phyloP scores from a whole-genome alignment of 2,329 filamentous ascomycete genomes.

The Exutisphaerella laricina region DNA sequence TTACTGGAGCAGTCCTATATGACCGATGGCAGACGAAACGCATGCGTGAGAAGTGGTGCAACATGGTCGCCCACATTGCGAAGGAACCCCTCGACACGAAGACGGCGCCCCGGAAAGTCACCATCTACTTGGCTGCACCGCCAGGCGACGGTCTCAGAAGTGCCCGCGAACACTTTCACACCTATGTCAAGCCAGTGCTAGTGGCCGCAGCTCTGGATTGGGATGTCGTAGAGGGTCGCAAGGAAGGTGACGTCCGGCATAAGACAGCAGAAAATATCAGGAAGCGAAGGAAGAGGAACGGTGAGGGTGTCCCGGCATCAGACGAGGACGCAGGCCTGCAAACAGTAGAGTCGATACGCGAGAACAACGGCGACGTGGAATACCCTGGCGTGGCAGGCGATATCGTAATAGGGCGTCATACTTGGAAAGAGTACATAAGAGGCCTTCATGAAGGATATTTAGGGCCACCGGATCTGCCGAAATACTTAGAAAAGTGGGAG shows the following conservation, averaged over 20 bases:
- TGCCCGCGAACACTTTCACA: conserved; percentile 91
- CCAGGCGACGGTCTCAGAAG: conserved; percentile 77
- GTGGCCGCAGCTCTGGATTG: conserved; percentile 88
- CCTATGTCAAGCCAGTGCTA: conserved; percentile 90
- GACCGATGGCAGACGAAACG: conserved; percentile 86
- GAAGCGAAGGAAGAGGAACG: conserved; percentile 55
- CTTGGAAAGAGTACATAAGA: conserved; percentile 96
- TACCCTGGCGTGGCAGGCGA: conserved; percentile 75
- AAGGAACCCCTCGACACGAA: conserved; percentile 67
- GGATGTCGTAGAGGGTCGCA: conserved; percentile 88
- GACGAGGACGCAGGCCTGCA: conserved; percentile 49
- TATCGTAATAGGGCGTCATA: conserved; percentile 80
- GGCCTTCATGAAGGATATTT: conserved; percentile 96
- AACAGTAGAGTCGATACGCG: conserved; percentile 58
- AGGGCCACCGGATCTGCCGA: conserved; percentile 67
- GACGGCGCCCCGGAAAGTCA: conserved; percentile 74
- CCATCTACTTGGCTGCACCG: conserved; percentile 77
- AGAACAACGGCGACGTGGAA: conserved; percentile 60
- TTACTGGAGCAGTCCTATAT: conserved; percentile 78
- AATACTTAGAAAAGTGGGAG: conserved; percentile 22
- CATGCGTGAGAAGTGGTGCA: conserved; percentile 79
- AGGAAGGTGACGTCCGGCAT: conserved; percentile 87
- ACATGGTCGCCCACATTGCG: conserved; percentile 76
- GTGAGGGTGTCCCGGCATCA: conserved; percentile 43
- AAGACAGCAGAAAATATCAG: conserved; percentile 82